Evolutionary conservation across 306 rosid genomes (phyloP).

Genomic region (Adenanthera pavonina): DNA sequence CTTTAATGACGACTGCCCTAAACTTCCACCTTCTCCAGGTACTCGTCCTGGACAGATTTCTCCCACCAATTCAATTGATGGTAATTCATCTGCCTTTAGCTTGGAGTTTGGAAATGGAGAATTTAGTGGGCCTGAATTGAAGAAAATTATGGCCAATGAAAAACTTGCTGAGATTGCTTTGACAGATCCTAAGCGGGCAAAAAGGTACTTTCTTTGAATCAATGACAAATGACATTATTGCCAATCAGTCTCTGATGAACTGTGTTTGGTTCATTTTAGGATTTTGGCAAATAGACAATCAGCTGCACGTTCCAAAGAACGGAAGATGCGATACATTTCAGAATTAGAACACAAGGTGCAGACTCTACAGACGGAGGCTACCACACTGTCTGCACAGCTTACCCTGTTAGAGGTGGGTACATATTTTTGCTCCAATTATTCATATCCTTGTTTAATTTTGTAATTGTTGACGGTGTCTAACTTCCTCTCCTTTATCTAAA

Average conservation of each 20-base stretch:
- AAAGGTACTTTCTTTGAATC: conserved; percentile 56
- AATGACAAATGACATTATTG: background rate
- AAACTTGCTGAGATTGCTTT: conserved; percentile 93
- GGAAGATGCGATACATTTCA: conserved; percentile 92
- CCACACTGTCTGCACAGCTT: conserved; percentile 91
- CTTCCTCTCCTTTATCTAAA: conserved; percentile 26
- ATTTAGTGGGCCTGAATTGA: conserved; percentile 91
- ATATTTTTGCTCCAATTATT: conserved; percentile 3
- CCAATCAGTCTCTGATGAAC: conserved; percentile 4
- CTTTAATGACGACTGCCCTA: conserved; percentile 72
- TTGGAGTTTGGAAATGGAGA: conserved; percentile 96
- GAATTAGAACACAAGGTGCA: conserved; percentile 97
- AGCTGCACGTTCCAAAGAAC: conserved; percentile 92
- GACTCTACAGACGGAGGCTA: conserved; percentile 93
- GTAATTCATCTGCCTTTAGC: conserved; percentile 70
- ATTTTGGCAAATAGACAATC: conserved; percentile 95
- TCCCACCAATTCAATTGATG: conserved; percentile 60
- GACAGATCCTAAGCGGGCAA: conserved; percentile 92
- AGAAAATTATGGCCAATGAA: conserved; percentile 95
- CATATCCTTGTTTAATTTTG: conserved; percentile 12
- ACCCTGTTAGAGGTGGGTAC: conserved; percentile 78
- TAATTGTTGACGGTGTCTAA: conserved; percentile 18
- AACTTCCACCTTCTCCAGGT: conserved; percentile 74
- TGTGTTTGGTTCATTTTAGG: conserved; percentile 48
- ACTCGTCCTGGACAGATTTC: conserved; percentile 60